phyloP scores from a whole-genome alignment of 164 flowering plant genomes.

The Protea cynaroides region DNA sequence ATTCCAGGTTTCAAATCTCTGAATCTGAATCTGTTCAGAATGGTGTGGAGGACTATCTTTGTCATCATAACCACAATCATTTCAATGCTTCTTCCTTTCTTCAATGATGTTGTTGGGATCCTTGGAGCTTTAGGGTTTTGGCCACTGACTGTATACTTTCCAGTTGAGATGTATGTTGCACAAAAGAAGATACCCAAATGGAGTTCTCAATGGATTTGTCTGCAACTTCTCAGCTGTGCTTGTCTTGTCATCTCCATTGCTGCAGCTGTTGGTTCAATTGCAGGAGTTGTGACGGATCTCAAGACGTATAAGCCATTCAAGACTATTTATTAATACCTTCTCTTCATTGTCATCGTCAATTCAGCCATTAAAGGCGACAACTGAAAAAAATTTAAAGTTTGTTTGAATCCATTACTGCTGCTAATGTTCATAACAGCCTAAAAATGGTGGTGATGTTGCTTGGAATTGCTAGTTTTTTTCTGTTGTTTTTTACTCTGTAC shows the following conservation, averaged over 20 bases:
- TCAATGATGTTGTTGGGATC: constrained; percentile 54
- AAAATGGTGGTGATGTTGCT: background rate
- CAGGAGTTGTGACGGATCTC: constrained; percentile 43
- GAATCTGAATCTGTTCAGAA: constrained; percentile 40
- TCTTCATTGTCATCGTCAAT: background rate
- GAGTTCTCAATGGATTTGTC: constrained; percentile 53
- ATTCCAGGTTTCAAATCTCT: constrained; percentile 28
- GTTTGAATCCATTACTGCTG: background rate
- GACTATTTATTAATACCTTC: constrained; percentile 22
- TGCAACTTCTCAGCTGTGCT: constrained; percentile 44
- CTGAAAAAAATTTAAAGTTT: background rate
- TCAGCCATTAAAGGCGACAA: background rate
- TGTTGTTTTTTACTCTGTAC: background rate
- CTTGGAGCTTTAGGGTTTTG: constrained; percentile 64
- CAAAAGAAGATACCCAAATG: constrained; percentile 54
- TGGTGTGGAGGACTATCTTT: constrained; percentile 44
- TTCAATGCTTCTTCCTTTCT: constrained; percentile 63
- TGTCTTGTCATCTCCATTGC: constrained; percentile 44
- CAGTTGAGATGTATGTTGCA: constrained; percentile 56
- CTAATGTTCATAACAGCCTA: background rate
- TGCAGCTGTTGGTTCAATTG: constrained; percentile 52
- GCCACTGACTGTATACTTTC: constrained; percentile 66
- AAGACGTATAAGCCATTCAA: constrained; percentile 42
- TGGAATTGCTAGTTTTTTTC: too few relatives aligned
- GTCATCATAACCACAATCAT: constrained; percentile 47